Evolutionary conservation across 345 rosid genomes (phyloP), one percentile per base, ranked within the genome.

Genomic region (Arabidopsis suecica): DNA sequence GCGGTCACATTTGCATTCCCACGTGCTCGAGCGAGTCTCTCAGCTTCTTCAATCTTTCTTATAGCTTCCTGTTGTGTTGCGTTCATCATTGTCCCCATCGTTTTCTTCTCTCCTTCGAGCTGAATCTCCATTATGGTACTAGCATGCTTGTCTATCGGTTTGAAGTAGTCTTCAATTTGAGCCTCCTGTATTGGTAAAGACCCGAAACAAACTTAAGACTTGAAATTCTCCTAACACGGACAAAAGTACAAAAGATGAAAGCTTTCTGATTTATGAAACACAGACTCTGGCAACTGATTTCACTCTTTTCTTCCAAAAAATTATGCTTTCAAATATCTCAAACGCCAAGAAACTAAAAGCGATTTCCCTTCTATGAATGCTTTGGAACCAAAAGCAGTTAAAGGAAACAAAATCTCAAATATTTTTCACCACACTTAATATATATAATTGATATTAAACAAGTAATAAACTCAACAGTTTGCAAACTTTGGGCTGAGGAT

Each of bases 111-210:
- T 20, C 90, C 87, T 20, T 95, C 92, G 8, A 92, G 96, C 81
- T 92, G 98, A 79, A 72, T 78, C 78, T 92, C 88, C 93, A 92
- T 84, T 81, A 95, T 50, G 10, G 70, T 74, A 85, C 89, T 86
- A 23, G 89, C 98, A 66, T 90, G 83, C 83, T 86, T 87, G 84
- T 93, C 96, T 60, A 93, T 69, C n/a, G 99, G 97, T 76, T 83
- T 85, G 73, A 95, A 89, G 82, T 85, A 89, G 34, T 93, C 89
- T 28, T 91, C 91, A 75, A 89, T 87, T 71, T 87, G 85, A 77
- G 88, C 88, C 73, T 93, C 98, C 98, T 91, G 89, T 73, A 75
- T 58, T 25, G 13, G 34, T 16, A 74, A 32, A 49, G 30, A 42
- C 22, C 48, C 25, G 1, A 65, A 22, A 48, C 30, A 78, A 47